These are phyloP conservation scores for Fusarium cyanostomum DNA, from an alignment of 2,329 filamentous ascomycete genomes.

Conservation along the genomic window DNA sequence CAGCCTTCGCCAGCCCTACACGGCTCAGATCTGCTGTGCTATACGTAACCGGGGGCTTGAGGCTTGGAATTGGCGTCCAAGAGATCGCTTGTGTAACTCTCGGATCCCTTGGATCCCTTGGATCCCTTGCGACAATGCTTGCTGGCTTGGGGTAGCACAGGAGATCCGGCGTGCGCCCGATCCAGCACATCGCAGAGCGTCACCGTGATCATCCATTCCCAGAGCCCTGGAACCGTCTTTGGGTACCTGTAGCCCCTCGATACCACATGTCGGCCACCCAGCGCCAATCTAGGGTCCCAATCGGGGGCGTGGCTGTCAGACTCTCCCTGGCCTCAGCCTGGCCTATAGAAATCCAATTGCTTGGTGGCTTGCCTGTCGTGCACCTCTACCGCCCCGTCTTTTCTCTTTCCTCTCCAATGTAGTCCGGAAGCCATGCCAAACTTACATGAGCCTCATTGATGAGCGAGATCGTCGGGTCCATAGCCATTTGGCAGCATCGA, in stretches of 20 bases:
- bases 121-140: no score
- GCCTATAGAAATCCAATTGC: background rate
- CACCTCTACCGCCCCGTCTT: slow-evolving; percentile 2
- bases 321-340: background rate
- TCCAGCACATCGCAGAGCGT: slow-evolving; percentile 34
- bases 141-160: slow-evolving; percentile 27
- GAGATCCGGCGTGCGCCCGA: slow-evolving; percentile 38
- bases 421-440: background rate
- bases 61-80: slow-evolving; percentile 4
- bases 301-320: background rate
- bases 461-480: slow-evolving; percentile 7
- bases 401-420: slow-evolving; percentile 3
- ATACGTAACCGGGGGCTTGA: background rate
- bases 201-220: slow-evolving; percentile 26
- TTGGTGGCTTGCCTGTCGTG: slow-evolving; percentile 10
- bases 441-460: background rate
- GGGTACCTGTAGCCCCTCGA: background rate
- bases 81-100: slow-evolving; percentile 13
- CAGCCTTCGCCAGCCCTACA: slow-evolving; percentile 20
- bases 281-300: background rate
- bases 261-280: background rate
- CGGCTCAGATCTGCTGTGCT: slow-evolving; percentile 1
- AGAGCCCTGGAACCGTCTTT: slow-evolving; percentile 3
- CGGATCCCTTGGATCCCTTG: slow-evolving; percentile 4
- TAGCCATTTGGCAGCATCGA: slow-evolving; percentile 3